Conservation (phyloP, 2,329 filamentous ascomycete genomes). For the Alternaria triticina region DNA sequence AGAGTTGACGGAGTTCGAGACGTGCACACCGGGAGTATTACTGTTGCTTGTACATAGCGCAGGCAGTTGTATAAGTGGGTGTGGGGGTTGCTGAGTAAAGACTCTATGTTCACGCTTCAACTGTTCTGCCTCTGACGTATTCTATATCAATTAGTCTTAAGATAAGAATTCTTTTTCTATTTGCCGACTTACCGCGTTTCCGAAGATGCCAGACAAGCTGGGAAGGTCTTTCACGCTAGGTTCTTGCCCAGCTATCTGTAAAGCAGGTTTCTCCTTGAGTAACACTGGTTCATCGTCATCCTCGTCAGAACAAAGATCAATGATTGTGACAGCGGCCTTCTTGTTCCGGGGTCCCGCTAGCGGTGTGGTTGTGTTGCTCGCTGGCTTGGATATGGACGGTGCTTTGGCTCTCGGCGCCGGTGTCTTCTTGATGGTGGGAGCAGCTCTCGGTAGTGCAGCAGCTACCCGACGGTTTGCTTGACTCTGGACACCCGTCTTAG, state of each 20-base stretch:
- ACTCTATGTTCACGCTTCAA: not conserved
- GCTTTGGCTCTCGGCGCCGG: not conserved
- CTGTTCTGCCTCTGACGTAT: not conserved
- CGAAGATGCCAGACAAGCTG: not conserved
- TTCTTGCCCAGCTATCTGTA: not conserved
- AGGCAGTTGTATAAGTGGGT: not conserved
- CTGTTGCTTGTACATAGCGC: not conserved
- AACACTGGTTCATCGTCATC: constrained; percentile 4
- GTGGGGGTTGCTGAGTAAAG: not conserved
- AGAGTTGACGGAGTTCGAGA: not conserved
- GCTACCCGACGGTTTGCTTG: not conserved
- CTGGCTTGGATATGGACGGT: not conserved
- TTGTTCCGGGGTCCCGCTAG: not conserved
- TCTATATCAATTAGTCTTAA: not conserved
- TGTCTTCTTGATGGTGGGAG: not conserved
- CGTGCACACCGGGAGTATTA: not conserved
- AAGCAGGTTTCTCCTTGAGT: not conserved
- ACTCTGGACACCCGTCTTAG: not conserved
- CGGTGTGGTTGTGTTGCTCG: not conserved
- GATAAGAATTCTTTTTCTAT: not conserved
- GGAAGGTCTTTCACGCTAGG: not conserved
- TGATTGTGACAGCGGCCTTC: not conserved
- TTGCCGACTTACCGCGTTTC: not conserved
- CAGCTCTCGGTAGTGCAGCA: not conserved
- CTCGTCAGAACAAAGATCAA: constrained; percentile 17